Base-by-base conservation (phyloP, 2,329 filamentous ascomycete genomes). In the Hypoxylon sp. region DNA sequence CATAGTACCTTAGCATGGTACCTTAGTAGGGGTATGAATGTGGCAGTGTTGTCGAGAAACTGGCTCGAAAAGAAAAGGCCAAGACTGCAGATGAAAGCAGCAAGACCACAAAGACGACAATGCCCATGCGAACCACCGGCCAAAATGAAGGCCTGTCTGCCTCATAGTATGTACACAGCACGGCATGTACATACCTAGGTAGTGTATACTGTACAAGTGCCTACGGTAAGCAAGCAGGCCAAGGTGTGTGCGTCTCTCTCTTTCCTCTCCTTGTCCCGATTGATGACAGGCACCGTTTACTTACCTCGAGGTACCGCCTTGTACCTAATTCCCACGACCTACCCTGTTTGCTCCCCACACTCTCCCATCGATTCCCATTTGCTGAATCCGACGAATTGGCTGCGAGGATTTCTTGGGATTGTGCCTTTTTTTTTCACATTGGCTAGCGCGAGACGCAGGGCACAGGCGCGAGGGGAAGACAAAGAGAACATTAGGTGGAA, bases 311-410 rank as follows among this genome's bases (percentile, higher is more conserved):
- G 24, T 45, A 33, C 29, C 9, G 18, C 31, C 15, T 35, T 35
- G n/a, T 42, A 48, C 37, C 20, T 54, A 45, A 35, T 37, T 54
- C 45, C 48, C 42, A n/a, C 46, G 38, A 29, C 6, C 29, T 48
- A 43, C 58, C 54, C 45, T 58, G 58, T 29, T 21, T 33, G 35
- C 40, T 62, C 58, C 42, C 61, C 61, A 64, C 61, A 64, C 46
- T 17, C 58, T 62, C 58, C 61, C 61, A 64, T 64, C 40, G 42
- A 23, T 64, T 64, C 61, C 61, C 54, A 64, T 64, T 64, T 51
- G 61, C 46, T 51, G 21, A 35, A 45, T 47, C 15, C 50, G 55
- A 57, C 51, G 55, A 57, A 47, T 35, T 54, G 48, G 54, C 51
- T 47, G 50, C 46, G 17, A 48, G 48, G 40, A 23, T 47, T 57